phyloP scores from a whole-genome alignment of 441 rosid species.

The Corymbia citriodora region DNA sequence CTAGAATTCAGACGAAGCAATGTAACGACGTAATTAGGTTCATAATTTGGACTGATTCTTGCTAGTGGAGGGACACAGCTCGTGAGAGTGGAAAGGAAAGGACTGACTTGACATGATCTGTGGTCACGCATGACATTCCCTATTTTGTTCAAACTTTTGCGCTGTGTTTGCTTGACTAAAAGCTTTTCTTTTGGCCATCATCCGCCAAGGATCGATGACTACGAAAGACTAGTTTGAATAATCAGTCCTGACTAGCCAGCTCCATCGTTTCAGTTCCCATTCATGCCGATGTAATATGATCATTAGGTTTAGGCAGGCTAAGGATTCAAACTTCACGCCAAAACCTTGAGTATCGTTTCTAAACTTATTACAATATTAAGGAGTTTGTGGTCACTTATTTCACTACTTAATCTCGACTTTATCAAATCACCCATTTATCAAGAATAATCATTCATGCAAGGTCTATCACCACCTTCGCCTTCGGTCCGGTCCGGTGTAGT shows the following conservation, averaged over 20 bases:
- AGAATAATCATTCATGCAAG: not conserved
- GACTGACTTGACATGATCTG: not conserved
- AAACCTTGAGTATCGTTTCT: not conserved
- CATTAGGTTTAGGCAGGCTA: not conserved
- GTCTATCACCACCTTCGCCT: not conserved
- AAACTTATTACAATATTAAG: not conserved
- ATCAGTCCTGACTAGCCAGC: not conserved
- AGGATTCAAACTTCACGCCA: not conserved
- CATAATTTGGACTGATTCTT: not conserved
- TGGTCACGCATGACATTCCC: not conserved
- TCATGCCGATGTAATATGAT: not conserved
- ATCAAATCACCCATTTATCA: not conserved
- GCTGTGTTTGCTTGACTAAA: not conserved
- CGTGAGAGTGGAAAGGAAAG: not conserved
- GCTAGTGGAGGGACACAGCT: not conserved
- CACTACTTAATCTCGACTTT: not conserved
- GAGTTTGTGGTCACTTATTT: not conserved
- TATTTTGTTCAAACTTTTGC: not conserved
- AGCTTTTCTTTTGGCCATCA: not conserved
- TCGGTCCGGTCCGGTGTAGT: not conserved
- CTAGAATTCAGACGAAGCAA: no score
- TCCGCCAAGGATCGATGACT: not conserved
- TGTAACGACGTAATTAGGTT: no score
- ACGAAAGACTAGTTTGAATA: not conserved
- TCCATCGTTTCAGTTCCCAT: not conserved